Conservation (phyloP, 768 basidiomycete species). For the Leccinum variicolor region DNA sequence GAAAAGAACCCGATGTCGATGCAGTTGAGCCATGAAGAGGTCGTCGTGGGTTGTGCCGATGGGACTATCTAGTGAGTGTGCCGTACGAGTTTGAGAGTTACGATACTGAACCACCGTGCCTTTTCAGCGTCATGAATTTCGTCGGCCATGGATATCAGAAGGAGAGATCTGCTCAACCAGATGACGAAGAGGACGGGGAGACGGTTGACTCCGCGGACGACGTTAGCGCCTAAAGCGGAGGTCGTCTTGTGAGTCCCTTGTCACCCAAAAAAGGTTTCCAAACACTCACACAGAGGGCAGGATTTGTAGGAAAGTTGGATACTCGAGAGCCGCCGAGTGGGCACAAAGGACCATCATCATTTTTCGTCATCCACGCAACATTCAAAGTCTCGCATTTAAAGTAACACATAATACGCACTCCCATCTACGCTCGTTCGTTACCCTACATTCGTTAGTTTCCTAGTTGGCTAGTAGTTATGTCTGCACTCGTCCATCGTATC, state of each 20-base stretch:
- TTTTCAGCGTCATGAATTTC: constrained; percentile 55
- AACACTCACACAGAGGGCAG: too few species aligned
- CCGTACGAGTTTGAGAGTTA: background rate
- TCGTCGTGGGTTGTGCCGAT: constrained; percentile 88
- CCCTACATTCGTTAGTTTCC: constrained; percentile 19
- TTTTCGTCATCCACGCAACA: background rate
- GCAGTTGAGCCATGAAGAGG: constrained; percentile 87
- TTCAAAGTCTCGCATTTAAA: background rate
- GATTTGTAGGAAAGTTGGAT: background rate
- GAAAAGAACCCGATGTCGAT: constrained; percentile 96
- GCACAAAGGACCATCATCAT: constrained; percentile 1
- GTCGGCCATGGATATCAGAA: constrained; percentile 55
- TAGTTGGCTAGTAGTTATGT: constrained; percentile 7
- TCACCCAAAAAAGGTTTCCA: background rate
- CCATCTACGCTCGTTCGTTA: constrained; percentile 15
- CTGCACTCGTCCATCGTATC: background rate
- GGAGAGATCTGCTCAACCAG: constrained; percentile 12
- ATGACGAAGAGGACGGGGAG: constrained; percentile 12
- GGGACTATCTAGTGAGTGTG: constrained; percentile 82
- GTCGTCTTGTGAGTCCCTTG: background rate
- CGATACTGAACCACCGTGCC: constrained; percentile 10
- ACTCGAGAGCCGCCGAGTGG: background rate
- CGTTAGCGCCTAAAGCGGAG: constrained; percentile 5
- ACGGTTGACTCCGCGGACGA: constrained; percentile 14
- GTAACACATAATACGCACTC: background rate